Percentiles rank a stretch among this genome's conserved stretches.
These are phyloP conservation scores for Zygosaccharomyces bisporus DNA, from an alignment of 805 yeast species.

Conservation along the genomic window DNA sequence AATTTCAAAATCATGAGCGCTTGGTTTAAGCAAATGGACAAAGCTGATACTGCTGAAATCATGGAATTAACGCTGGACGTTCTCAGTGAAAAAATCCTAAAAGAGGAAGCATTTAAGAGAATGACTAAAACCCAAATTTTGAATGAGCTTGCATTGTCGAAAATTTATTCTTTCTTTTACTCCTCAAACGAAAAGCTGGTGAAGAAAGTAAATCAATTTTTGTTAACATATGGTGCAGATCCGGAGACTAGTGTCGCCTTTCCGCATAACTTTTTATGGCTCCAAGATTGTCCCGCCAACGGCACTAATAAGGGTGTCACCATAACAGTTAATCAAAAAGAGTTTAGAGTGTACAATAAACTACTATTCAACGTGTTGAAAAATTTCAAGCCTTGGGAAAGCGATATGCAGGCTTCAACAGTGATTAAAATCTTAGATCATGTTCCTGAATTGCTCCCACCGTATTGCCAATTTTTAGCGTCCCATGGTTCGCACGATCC, in stretches of 20 bases:
- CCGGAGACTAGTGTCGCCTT: conserved; percentile 44
- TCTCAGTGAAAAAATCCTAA: conserved; percentile 49
- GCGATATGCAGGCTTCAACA: conserved; percentile 56
- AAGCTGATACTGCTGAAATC: conserved; percentile 48
- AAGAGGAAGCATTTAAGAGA: conserved; percentile 59
- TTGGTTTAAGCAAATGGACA: conserved; percentile 61
- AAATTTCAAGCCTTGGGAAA: conserved; percentile 77
- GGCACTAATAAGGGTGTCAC: conserved; percentile 40
- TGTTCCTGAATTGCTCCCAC: conserved; percentile 69
- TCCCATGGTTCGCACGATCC: conserved; percentile 77
- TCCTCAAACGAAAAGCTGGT: conserved; percentile 38
- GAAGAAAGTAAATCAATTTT: conserved; percentile 42
- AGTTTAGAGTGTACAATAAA: conserved; percentile 63
- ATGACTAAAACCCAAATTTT: conserved; percentile 70
- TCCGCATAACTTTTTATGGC: conserved; percentile 52
- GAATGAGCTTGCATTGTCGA: conserved; percentile 68
- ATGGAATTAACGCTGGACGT: conserved; percentile 43
- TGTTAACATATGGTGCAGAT: conserved; percentile 49
- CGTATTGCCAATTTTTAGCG: conserved; percentile 57
- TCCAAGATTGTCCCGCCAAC: conserved; percentile 29
- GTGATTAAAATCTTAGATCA: conserved; percentile 46
- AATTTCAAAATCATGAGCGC: conserved; percentile 56
- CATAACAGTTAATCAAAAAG: conserved; percentile 46
- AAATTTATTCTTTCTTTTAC: conserved; percentile 51
- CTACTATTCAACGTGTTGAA: conserved; percentile 59